phyloP scores from a whole-genome alignment of 495 filamentous ascomycete genomes.

The Astrocystis sublimbata region DNA sequence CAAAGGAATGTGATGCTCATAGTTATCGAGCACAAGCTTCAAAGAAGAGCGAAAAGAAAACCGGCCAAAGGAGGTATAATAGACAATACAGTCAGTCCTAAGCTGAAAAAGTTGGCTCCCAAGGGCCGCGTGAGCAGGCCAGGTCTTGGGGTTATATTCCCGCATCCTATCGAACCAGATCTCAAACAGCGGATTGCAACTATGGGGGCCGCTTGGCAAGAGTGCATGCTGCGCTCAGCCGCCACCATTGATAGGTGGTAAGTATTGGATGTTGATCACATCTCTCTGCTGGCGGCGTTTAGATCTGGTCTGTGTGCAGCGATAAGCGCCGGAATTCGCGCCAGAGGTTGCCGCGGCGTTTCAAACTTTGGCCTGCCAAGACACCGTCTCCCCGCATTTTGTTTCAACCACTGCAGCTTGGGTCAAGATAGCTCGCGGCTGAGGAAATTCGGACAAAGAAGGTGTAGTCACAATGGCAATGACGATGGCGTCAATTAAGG shows the following conservation, averaged over 20 bases:
- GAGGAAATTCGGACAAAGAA: conserved; percentile 1
- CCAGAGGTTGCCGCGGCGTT: conserved; percentile 5
- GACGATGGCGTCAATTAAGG: not conserved
- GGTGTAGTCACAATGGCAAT: not conserved
- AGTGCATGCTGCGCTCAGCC: not conserved
- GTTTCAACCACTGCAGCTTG: conserved; percentile 1
- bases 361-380: conserved; percentile 7
- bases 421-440: not conserved
- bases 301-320: not conserved
- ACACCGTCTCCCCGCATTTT: not conserved
- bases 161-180: not conserved
- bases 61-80: not conserved
- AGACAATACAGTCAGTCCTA: too few species aligned
- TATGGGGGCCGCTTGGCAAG: not conserved
- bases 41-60: conserved; percentile 2
- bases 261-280: not conserved
- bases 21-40: conserved; percentile 3
- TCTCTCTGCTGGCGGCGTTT: not conserved
- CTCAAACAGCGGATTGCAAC: not conserved
- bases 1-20: conserved; percentile 6
- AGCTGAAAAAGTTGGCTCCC: too few species aligned
- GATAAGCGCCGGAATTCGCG: conserved; percentile 8
- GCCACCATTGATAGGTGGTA: too few species aligned
- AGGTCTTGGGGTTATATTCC: not conserved
- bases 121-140: not conserved